Percentiles rank a stretch among this genome's conserved stretches.
Conservation (phyloP, 306 rosid species). For the Purshia tridentata region DNA sequence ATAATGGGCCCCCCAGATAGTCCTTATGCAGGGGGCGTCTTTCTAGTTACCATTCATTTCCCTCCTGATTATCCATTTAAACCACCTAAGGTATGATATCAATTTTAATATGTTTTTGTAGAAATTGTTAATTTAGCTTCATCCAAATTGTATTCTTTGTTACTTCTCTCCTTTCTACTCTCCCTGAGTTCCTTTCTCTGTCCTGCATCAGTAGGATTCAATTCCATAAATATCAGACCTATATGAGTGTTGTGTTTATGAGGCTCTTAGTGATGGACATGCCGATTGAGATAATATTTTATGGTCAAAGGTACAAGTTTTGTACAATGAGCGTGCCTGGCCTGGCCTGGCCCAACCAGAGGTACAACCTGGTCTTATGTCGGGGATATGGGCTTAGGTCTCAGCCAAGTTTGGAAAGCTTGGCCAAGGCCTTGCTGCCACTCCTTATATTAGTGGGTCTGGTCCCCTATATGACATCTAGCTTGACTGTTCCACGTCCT, state of each 20-base stretch:
- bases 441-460: not conserved
- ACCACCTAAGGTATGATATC: slow-evolving; percentile 63
- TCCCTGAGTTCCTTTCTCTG: not conserved
- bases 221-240: too few relatives aligned
- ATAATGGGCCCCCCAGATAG: slow-evolving; percentile 88
- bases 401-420: not conserved
- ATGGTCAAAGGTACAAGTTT: too few relatives aligned
- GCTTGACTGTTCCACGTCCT: not conserved
- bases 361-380: not conserved
- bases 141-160: not conserved
- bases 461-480: not conserved
- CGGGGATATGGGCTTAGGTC: not conserved
- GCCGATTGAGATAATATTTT: too few relatives aligned
- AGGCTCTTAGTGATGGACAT: too few relatives aligned
- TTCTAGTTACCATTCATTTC: slow-evolving; percentile 78
- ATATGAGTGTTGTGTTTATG: too few relatives aligned
- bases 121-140: slow-evolving; percentile 1
- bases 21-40: slow-evolving; percentile 83
- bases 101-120: not conserved
- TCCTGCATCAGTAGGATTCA: too few relatives aligned
- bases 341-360: too few relatives aligned
- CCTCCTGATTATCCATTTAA: slow-evolving; percentile 91
- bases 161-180: not conserved
- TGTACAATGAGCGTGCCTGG: too few relatives aligned
- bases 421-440: not conserved